Base-by-base conservation (phyloP, 2,329 filamentous ascomycete species). In the Fusarium chuoi region DNA sequence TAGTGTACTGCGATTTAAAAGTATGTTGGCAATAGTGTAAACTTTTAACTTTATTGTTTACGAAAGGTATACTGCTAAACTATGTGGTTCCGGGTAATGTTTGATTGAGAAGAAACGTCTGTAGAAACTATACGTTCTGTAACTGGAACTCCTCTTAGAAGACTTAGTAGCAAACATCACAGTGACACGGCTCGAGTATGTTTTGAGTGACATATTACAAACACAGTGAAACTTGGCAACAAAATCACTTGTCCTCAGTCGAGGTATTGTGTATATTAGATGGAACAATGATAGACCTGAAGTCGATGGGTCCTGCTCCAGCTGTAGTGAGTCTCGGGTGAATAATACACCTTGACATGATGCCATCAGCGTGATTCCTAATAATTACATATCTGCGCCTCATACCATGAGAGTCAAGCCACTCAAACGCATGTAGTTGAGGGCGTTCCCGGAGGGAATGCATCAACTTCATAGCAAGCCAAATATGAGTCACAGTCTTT, bases 401-500 rank as follows among this genome's bases (percentile, higher is more conserved):
- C 33, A n/a, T 59, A 30, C 15, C 14, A 24, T 48, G 7, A n/a
- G n/a, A 35, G 18, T 15, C 18, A 56, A 42, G 48, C 18, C 30
- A n/a, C 36, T 36, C 10, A 22, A n/a, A 41, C 28, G 15, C 36
- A 60, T 33, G 14, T 18, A 41, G 36, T n/a, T 56, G 15, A 11
- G 22, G n/a, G 18, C 28, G 11, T 56, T n/a, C 22, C 39, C 12
- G 20, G 24, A 20, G 45, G n/a, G 35, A 22, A 41, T 44, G 14
- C 28, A 24, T 18, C 38, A 36, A 44, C 35, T 24, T 28, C 39
- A 42, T 26, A 52, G 30, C 33, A 20, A 58, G 22, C 14, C 30
- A n/a, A 20, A 15, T 36, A 30, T 68, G 65, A 68, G 63, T 68
- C 65, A 68, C 46, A 51, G 17, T 22, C 42, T n/a, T 42, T 52